Evolutionary conservation across 345 rosid genomes (phyloP).

Genomic region (Chamaenerion angustifolium): DNA sequence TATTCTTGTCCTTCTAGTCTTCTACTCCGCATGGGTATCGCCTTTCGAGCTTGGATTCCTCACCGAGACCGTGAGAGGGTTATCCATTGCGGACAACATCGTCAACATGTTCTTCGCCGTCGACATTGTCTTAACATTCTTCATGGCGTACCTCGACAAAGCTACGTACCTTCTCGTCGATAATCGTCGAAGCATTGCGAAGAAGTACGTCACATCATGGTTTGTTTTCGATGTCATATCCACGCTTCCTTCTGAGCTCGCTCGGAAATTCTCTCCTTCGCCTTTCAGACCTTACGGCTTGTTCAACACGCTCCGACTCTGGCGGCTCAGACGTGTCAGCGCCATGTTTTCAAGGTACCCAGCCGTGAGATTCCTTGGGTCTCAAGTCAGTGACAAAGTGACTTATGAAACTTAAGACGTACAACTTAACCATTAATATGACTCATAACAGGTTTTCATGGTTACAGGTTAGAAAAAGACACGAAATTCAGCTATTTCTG

Average conservation of each 20-base stretch:
- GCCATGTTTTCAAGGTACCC: constrained; percentile 71
- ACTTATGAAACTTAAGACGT: too few relatives aligned
- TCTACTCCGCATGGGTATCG: constrained; percentile 88
- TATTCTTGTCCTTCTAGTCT: constrained; percentile 52
- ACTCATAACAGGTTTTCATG: not conserved
- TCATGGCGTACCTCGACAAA: constrained; percentile 70
- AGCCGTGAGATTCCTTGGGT: too few relatives aligned
- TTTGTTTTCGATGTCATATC: constrained; percentile 66
- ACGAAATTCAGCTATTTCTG: constrained; percentile 81
- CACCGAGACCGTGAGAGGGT: constrained; percentile 29
- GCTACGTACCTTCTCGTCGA: constrained; percentile 64
- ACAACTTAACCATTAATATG: too few relatives aligned
- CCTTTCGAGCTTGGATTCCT: constrained; percentile 91
- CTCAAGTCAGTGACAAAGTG: too few relatives aligned
- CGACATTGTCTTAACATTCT: constrained; percentile 74
- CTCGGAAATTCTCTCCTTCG: constrained; percentile 39
- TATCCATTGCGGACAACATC: constrained; percentile 57
- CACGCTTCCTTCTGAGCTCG: constrained; percentile 67
- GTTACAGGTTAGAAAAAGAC: constrained; percentile 78
- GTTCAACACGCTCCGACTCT: constrained; percentile 87
- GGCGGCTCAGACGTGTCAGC: constrained; percentile 97
- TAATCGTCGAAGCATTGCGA: constrained; percentile 50
- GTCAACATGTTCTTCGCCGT: constrained; percentile 82
- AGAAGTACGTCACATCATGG: constrained; percentile 72
- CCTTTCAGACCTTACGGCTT: constrained; percentile 42